Percentiles rank a stretch among this genome's conserved stretches.
Evolutionary conservation across 805 yeast species (phyloP).

Genomic region (Starmerella asiatica): DNA sequence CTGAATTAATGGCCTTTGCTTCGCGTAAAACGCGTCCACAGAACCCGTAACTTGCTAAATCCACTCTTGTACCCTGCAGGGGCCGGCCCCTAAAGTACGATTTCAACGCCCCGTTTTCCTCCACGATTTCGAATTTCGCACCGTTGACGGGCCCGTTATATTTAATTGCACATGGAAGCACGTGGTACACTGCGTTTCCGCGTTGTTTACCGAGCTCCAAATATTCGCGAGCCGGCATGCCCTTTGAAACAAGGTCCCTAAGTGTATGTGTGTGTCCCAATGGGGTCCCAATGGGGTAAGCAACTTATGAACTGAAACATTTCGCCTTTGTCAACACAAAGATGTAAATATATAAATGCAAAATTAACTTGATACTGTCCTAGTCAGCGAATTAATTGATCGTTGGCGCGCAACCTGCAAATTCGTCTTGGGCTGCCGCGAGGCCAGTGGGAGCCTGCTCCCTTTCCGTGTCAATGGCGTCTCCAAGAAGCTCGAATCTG

Average conservation of each 20-base stretch:
- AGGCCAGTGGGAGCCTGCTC: background rate
- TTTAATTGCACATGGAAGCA: conserved; percentile 17
- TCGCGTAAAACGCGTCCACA: conserved; percentile 12
- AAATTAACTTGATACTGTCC: too few species aligned
- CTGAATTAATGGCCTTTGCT: background rate
- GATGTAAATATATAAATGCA: too few species aligned
- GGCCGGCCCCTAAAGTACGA: conserved; percentile 18
- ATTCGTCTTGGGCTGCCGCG: too few species aligned
- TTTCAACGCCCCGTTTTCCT: background rate
- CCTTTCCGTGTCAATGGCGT: conserved; percentile 7
- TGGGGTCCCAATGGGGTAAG: too few species aligned
- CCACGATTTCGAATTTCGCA: conserved; percentile 6
- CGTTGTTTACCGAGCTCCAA: conserved; percentile 1
- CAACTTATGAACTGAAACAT: too few species aligned
- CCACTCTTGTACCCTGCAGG: conserved; percentile 15
- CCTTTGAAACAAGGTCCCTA: too few species aligned
- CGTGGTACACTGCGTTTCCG: conserved; percentile 8
- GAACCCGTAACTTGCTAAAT: conserved; percentile 12
- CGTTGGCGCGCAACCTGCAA: too few species aligned
- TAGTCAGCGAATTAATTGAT: too few species aligned
- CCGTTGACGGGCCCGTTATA: conserved; percentile 14
- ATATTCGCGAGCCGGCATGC: background rate
- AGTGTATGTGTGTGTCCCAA: too few species aligned
- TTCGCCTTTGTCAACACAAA: background rate
- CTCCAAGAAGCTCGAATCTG: conserved; percentile 1